These are phyloP conservation scores for Pyrenophora graminea DNA, from an alignment of 2,329 filamentous ascomycete species.

Conservation along the genomic window DNA sequence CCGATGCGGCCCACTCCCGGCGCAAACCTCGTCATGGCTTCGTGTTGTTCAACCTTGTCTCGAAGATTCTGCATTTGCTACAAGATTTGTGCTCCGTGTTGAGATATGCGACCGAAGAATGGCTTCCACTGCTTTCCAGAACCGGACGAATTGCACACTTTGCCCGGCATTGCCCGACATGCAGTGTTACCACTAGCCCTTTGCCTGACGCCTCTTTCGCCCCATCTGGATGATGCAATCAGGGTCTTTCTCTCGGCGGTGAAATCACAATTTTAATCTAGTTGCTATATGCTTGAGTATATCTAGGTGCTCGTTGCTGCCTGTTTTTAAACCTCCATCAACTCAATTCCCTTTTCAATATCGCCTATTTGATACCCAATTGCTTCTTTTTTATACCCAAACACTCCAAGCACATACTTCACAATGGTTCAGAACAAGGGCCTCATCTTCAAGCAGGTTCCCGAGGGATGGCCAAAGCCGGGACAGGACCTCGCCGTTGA, in stretches of 20 bases:
- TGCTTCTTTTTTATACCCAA: background rate
- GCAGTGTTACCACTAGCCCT: background rate
- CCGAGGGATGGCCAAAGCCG: slow-evolving; percentile 67
- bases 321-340: background rate
- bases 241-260: slow-evolving; percentile 11
- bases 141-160: slow-evolving; percentile 5
- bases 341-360: background rate
- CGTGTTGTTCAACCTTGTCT: slow-evolving; percentile 8
- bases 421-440: slow-evolving; percentile 70
- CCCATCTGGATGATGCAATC: slow-evolving; percentile 22
- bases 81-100: slow-evolving; percentile 4
- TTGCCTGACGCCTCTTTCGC: background rate
- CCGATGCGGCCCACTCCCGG: slow-evolving; percentile 19
- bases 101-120: slow-evolving; percentile 4
- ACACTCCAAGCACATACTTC: slow-evolving; percentile 11
- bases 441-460: slow-evolving; percentile 72
- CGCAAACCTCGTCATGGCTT: slow-evolving; percentile 22
- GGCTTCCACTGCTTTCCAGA: background rate
- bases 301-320: slow-evolving; percentile 14
- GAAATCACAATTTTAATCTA: slow-evolving; percentile 14
- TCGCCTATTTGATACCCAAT: slow-evolving; percentile 3
- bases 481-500: slow-evolving; percentile 74
- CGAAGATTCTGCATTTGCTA: slow-evolving; percentile 13
- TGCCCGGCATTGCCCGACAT: slow-evolving; percentile 18
- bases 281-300: slow-evolving; percentile 4